Evolutionary conservation across 2,329 filamentous ascomycete species (phyloP).

Genomic region (Aspergillus sp.): DNA sequence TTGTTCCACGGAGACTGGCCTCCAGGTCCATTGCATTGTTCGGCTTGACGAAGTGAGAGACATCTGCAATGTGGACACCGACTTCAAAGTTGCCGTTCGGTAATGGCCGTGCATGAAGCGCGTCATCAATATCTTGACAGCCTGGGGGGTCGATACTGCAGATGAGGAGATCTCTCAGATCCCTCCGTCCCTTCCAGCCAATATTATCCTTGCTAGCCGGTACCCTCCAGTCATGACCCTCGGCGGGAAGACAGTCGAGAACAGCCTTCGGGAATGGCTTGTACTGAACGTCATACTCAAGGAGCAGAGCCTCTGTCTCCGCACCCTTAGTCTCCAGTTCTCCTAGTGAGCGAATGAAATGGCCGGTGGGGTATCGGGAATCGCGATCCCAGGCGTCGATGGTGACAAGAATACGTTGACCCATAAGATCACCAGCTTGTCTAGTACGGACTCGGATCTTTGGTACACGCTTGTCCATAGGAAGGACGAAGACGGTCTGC

Average conservation of each 20-base stretch:
- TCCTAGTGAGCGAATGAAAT: slow-evolving; percentile 89
- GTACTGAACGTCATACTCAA: slow-evolving; percentile 98
- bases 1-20: slow-evolving; percentile 90
- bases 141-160: slow-evolving; percentile 97
- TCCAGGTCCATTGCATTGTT: slow-evolving; percentile 97
- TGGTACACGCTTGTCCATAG: slow-evolving; percentile 97
- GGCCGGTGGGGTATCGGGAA: slow-evolving; percentile 86
- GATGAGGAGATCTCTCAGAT: slow-evolving; percentile 81
- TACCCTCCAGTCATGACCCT: slow-evolving; percentile 93
- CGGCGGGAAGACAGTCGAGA: slow-evolving; percentile 83
- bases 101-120: slow-evolving; percentile 79
- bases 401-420: slow-evolving; percentile 87
- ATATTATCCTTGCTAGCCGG: slow-evolving; percentile 76
- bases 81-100: slow-evolving; percentile 95
- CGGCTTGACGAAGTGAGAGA: slow-evolving; percentile 98
- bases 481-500: slow-evolving; percentile 90
- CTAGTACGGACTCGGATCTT: slow-evolving; percentile 93
- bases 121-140: slow-evolving; percentile 98
- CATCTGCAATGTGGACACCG: slow-evolving; percentile 96
- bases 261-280: slow-evolving; percentile 95
- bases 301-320: slow-evolving; percentile 88
- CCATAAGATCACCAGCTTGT: slow-evolving; percentile 83
- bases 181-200: slow-evolving; percentile 81
- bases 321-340: slow-evolving; percentile 96
- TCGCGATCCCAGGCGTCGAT: slow-evolving; percentile 96